Evolutionary conservation across 176 grass and related monocot genomes (phyloP).

Genomic region (Triticum urartu): DNA sequence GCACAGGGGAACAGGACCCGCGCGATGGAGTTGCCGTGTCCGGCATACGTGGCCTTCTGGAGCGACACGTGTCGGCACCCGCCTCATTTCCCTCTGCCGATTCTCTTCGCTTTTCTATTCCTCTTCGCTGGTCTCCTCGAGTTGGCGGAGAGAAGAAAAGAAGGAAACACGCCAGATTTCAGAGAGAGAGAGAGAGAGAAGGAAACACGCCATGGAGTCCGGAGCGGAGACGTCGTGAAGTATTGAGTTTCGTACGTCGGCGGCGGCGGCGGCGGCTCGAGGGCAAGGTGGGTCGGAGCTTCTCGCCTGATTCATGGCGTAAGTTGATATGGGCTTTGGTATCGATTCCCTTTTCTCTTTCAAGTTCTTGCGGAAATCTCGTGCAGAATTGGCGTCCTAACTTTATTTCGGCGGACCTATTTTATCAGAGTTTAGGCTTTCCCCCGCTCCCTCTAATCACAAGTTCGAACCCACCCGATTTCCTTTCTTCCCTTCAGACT

Average conservation of each 20-base stretch:
- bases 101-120: not conserved
- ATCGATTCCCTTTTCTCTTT: not conserved
- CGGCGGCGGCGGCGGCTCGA: not conserved
- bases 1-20: not conserved
- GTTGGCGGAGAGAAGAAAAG: not conserved
- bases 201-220: not conserved
- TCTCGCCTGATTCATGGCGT: not conserved
- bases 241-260: not conserved
- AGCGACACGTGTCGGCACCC: not conserved
- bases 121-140: not conserved
- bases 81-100: not conserved
- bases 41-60: not conserved
- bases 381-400: not conserved
- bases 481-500: not conserved
- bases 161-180: not conserved
- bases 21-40: not conserved
- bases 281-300: not conserved
- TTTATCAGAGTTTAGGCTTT: not conserved
- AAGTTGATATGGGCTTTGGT: not conserved
- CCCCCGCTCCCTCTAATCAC: not conserved
- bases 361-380: not conserved
- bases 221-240: not conserved
- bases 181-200: not conserved
- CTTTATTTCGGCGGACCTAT: not conserved
- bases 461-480: not conserved